phyloP scores from a whole-genome alignment of 2,329 filamentous ascomycete genomes.

The Colletotrichum viniferum region DNA sequence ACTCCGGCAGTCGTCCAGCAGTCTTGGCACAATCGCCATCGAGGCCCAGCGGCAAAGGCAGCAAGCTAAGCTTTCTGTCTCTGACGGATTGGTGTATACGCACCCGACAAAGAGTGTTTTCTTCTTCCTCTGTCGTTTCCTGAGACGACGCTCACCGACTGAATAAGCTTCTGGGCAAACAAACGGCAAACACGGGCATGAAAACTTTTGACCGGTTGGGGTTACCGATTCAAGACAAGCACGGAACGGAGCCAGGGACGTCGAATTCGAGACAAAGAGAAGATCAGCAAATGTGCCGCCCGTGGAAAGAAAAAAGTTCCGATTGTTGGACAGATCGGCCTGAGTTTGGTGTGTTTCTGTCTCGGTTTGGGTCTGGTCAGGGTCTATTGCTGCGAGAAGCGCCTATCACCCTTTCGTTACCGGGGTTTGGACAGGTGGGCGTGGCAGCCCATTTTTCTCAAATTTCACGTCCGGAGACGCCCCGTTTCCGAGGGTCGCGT shows the following conservation, averaged over 20 bases:
- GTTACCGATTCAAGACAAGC: neutral
- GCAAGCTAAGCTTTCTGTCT: neutral
- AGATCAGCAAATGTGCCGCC: neutral
- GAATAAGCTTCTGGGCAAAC: neutral
- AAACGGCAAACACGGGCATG: neutral
- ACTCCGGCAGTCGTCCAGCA: neutral
- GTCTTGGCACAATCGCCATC: neutral
- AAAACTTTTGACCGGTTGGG: neutral
- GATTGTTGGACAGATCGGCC: neutral
- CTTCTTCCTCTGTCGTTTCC: neutral
- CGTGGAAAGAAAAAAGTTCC: neutral
- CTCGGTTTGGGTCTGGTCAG: neutral
- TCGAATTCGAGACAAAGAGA: conserved; percentile 9
- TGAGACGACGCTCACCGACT: neutral
- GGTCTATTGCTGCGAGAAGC: neutral
- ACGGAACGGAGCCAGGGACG: neutral
- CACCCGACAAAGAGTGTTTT: neutral
- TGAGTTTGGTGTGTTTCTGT: neutral
- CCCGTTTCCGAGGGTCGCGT: neutral
- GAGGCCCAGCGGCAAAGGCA: neutral
- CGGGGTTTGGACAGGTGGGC: neutral
- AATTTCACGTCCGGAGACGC: neutral
- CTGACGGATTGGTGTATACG: neutral
- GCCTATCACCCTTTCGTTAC: neutral
- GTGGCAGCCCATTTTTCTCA: neutral